Evolutionary conservation across 176 grass and related monocot species (phyloP).

Genomic region (Triticum monococcum): DNA sequence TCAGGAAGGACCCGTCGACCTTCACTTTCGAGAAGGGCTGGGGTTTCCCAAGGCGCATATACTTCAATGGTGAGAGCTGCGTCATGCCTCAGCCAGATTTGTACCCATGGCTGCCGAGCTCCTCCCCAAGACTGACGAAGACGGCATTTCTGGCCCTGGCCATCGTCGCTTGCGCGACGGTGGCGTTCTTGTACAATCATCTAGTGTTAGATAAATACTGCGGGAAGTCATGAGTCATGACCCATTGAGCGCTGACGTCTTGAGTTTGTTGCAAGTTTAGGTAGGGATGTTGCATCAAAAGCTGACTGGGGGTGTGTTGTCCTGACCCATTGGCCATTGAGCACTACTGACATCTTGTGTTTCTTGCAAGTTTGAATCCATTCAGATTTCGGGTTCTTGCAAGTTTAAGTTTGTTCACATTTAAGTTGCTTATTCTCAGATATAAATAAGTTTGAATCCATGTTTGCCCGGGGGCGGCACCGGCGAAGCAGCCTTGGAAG

Average conservation of each 20-base stretch:
- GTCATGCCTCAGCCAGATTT: conserved; percentile 68
- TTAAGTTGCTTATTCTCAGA: neutral
- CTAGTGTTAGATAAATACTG: conserved; percentile 12
- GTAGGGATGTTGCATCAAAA: conserved; percentile 3
- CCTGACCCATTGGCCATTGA: neutral
- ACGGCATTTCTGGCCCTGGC: conserved; percentile 13
- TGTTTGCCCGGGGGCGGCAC: too few relatives aligned
- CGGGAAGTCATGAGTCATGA: conserved; percentile 8
- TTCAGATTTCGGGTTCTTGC: neutral
- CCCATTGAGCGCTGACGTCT: neutral
- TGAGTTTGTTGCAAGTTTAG: conserved; percentile 8
- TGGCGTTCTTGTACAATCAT: conserved; percentile 39
- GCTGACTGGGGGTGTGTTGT: neutral
- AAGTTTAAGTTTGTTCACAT: neutral
- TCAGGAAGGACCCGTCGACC: conserved; percentile 39
- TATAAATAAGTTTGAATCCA: too few relatives aligned
- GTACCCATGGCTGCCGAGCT: conserved; percentile 63
- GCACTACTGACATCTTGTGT: neutral
- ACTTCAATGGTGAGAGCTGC: conserved; percentile 80
- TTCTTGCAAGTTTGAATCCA: conserved; percentile 17
- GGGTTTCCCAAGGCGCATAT: conserved; percentile 68
- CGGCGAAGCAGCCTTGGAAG: too few relatives aligned
- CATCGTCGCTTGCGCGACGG: conserved; percentile 11
- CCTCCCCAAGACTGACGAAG: conserved; percentile 26
- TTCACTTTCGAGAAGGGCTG: conserved; percentile 71